Percentiles rank a stretch among this genome's conserved stretches.
These are phyloP conservation scores for Aphanoascus verrucosus DNA, from an alignment of 2,329 filamentous ascomycete species.

Conservation along the genomic window DNA sequence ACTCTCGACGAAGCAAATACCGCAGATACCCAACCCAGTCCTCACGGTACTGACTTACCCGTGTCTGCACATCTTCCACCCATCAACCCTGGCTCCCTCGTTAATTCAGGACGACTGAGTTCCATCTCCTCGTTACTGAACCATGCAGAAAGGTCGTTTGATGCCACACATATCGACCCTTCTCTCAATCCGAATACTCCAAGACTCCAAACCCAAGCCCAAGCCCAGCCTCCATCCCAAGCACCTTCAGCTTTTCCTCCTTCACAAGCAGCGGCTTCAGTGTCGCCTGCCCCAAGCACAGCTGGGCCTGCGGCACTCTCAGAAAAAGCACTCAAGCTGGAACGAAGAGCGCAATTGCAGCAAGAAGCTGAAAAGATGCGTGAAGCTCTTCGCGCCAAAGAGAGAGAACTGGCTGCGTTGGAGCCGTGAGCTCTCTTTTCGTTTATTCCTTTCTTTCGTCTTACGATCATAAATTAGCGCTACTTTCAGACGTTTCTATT, in stretches of 20 bases:
- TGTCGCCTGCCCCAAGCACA: slow-evolving; percentile 16
- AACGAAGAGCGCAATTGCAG: slow-evolving; percentile 55
- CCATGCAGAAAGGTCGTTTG: slow-evolving; percentile 30
- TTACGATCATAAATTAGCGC: neutral
- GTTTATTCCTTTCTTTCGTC: slow-evolving; percentile 10
- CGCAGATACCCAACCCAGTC: slow-evolving; percentile 21
- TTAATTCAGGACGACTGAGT: slow-evolving; percentile 51
- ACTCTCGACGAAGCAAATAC: slow-evolving; percentile 27
- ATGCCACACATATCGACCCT: slow-evolving; percentile 33
- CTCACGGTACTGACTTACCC: slow-evolving; percentile 24
- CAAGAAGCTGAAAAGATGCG: slow-evolving; percentile 68
- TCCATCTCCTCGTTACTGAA: slow-evolving; percentile 70
- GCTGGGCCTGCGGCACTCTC: slow-evolving; percentile 23
- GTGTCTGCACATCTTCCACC: slow-evolving; percentile 31
- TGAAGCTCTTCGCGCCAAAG: slow-evolving; percentile 59
- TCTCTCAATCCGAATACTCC: slow-evolving; percentile 25
- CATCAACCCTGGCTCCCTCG: slow-evolving; percentile 24
- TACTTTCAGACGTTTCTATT: too few species aligned
- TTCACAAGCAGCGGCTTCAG: slow-evolving; percentile 5
- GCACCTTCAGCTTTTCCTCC: slow-evolving; percentile 17
- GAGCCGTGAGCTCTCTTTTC: slow-evolving; percentile 21
- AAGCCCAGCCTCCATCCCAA: slow-evolving; percentile 16
- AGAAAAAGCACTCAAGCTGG: slow-evolving; percentile 46
- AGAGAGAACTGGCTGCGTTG: slow-evolving; percentile 56
- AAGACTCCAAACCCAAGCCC: slow-evolving; percentile 15